phyloP scores from a whole-genome alignment of 2,329 filamentous ascomycete genomes.

The Epichloe sylvatica region DNA sequence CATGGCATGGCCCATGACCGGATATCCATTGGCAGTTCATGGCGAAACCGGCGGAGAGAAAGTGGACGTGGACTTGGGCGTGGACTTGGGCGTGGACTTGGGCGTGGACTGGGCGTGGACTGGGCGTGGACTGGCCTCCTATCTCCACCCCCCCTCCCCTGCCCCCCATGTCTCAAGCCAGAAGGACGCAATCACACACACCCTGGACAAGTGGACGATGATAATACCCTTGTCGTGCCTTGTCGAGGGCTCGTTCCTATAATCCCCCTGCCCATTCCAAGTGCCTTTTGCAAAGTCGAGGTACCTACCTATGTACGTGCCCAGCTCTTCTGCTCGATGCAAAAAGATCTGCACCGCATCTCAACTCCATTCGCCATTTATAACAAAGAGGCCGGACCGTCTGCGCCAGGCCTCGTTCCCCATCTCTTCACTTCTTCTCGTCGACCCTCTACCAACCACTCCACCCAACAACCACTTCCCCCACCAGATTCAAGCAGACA shows the following conservation, averaged over 20 bases:
- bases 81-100: neutral
- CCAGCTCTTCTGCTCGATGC: neutral
- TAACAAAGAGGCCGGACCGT: conserved; percentile 11
- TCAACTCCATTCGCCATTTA: conserved; percentile 9
- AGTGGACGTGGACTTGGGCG: neutral
- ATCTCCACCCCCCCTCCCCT: neutral
- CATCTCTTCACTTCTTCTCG: conserved; percentile 1
- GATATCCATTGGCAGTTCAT: neutral
- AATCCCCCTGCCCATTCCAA: conserved; percentile 4
- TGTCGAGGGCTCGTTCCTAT: neutral
- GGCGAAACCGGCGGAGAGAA: neutral
- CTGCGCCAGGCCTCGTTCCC: conserved; percentile 6
- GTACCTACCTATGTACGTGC: neutral
- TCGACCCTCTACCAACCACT: neutral
- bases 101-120: too few species aligned
- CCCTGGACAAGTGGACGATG: neutral
- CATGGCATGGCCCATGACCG: neutral
- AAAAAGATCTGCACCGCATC: conserved; percentile 7
- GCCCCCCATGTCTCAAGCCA: neutral
- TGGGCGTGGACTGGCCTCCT: neutral
- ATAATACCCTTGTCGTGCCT: neutral
- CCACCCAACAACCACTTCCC: neutral
- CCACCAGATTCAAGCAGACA: conserved; percentile 8
- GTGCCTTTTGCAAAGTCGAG: neutral
- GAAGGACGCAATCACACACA: neutral